Evolutionary conservation across 177 flowering plant species (phyloP).

Genomic region (Tripterygium wilfordii): DNA sequence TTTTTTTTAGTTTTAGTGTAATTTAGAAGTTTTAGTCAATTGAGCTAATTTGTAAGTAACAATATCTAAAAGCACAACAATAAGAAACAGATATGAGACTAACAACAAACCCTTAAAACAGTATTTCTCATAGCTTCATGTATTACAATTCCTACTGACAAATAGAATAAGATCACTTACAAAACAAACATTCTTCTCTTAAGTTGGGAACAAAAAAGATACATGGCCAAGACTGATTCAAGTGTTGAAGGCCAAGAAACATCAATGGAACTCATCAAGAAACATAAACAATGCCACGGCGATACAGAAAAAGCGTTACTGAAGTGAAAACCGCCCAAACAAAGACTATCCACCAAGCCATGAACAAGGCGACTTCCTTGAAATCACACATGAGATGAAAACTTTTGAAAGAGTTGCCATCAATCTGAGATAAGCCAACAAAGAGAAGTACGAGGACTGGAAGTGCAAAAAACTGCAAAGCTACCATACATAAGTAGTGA

Average conservation of each 20-base stretch:
- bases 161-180: too few relatives aligned
- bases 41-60: too few relatives aligned
- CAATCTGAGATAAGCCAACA: slow-evolving; percentile 64
- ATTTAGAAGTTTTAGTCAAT: too few relatives aligned
- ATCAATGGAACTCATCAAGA: slow-evolving; percentile 35
- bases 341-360: slow-evolving; percentile 93
- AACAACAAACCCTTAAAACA: too few relatives aligned
- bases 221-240: too few relatives aligned
- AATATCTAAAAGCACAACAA: too few relatives aligned
- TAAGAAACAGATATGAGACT: too few relatives aligned
- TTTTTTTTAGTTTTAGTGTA: too few relatives aligned
- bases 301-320: slow-evolving; percentile 49
- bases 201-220: too few relatives aligned
- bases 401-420: slow-evolving; percentile 28
- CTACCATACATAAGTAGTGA: slow-evolving; percentile 68
- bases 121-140: too few relatives aligned
- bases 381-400: slow-evolving; percentile 29
- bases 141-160: too few relatives aligned
- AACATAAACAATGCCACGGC: slow-evolving; percentile 58
- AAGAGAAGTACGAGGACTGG: slow-evolving; percentile 63
- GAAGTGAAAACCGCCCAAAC: slow-evolving; percentile 57
- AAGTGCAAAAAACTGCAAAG: slow-evolving; percentile 68
- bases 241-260: neutral
- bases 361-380: slow-evolving; percentile 55
- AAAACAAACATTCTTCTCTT: too few relatives aligned